phyloP scores from a whole-genome alignment of 805 yeast species.

The Komagataella populi region DNA sequence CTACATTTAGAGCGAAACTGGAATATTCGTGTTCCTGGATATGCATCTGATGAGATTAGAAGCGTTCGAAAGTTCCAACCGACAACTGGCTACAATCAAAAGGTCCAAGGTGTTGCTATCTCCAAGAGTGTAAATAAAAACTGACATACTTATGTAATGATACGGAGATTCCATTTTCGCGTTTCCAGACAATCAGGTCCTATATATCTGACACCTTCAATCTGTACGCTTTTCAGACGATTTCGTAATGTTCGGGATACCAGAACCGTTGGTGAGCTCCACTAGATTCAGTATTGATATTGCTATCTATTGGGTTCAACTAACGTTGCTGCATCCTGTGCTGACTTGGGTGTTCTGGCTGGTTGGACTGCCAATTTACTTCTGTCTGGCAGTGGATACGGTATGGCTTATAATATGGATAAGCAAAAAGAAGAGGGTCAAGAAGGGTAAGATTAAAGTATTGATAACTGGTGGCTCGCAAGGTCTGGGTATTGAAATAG shows the following conservation, averaged over 20 bases:
- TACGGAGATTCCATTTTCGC: not conserved
- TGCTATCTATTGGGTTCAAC: constrained; percentile 6
- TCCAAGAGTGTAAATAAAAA: constrained; percentile 47
- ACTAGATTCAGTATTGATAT: constrained; percentile 8
- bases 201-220: not conserved
- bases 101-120: constrained; percentile 54
- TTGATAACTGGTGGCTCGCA: constrained; percentile 36
- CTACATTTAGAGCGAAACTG: constrained; percentile 84
- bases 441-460: constrained; percentile 10
- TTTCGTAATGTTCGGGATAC: constrained; percentile 3
- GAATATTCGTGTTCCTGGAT: constrained; percentile 93
- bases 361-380: not conserved
- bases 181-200: not conserved
- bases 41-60: constrained; percentile 80
- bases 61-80: constrained; percentile 64
- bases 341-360: constrained; percentile 7
- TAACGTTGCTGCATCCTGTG: constrained; percentile 9
- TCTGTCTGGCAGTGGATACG: not conserved
- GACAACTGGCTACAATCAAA: constrained; percentile 45
- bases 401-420: constrained; percentile 5
- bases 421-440: not conserved
- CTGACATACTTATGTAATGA: constrained; percentile 3
- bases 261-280: constrained; percentile 4
- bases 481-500: constrained; percentile 35
- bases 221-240: constrained; percentile 8